Evolutionary conservation across 495 filamentous ascomycete species (phyloP).

Genomic region (Xylaria longipes): DNA sequence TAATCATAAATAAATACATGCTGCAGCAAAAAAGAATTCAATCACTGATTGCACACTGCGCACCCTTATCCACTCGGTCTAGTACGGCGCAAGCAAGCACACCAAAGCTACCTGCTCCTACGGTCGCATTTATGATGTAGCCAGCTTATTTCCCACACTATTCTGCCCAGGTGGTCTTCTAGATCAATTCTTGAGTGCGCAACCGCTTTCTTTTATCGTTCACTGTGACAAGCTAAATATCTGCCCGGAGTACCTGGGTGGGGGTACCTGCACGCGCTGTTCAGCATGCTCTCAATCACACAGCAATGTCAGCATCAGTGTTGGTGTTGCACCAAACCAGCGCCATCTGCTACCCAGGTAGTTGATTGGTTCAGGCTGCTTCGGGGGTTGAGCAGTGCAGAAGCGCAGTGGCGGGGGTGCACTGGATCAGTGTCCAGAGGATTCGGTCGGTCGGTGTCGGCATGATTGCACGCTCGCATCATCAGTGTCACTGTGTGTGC

Average conservation of each 20-base stretch:
- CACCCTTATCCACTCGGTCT: background rate
- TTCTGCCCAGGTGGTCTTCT: background rate
- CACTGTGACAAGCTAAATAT: background rate
- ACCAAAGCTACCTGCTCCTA: background rate
- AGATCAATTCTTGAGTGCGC: background rate
- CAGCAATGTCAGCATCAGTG: constrained; percentile 17
- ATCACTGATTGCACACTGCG: constrained; percentile 27
- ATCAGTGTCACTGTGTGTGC: constrained; percentile 21
- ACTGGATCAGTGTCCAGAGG: constrained; percentile 6
- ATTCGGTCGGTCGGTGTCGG: constrained; percentile 17
- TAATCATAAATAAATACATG: constrained; percentile 22
- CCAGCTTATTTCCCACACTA: background rate
- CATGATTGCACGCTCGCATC: constrained; percentile 15
- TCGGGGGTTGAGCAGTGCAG: constrained; percentile 14
- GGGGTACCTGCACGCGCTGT: background rate
- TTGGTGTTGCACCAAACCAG: constrained; percentile 38
- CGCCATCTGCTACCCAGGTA: constrained; percentile 25
- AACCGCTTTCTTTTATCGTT: background rate
- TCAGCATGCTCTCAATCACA: background rate
- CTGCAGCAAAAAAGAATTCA: constrained; percentile 33
- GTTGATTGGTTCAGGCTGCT: constrained; percentile 37
- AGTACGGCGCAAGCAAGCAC: background rate
- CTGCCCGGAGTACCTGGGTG: background rate
- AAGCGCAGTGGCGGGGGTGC: background rate
- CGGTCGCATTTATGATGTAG: background rate